These are phyloP conservation scores for Capniomyces stellatus DNA, from an alignment of 371 early-diverging fungal species.

Conservation along the genomic window DNA sequence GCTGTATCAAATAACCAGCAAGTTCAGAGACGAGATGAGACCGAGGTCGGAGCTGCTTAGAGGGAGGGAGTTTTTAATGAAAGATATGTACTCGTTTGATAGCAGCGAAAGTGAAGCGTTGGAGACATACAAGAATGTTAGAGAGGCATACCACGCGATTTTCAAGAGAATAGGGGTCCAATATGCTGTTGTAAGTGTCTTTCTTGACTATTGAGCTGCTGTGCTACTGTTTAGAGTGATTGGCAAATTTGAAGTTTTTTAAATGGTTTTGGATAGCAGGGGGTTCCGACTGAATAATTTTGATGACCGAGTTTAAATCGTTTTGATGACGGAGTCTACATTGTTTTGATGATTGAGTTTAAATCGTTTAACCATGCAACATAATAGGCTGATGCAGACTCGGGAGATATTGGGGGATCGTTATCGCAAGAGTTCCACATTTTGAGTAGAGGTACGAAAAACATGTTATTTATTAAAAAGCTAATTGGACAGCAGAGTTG, in stretches of 20 bases:
- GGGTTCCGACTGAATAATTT: too few species aligned
- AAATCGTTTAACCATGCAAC: too few species aligned
- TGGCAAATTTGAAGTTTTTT: too few species aligned
- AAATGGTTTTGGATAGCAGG: too few species aligned
- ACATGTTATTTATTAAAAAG: too few species aligned
- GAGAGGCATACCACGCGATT: conserved; percentile 49
- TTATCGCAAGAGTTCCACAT: conserved; percentile 80
- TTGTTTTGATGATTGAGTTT: too few species aligned
- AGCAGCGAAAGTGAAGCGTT: conserved; percentile 40
- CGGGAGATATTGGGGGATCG: conserved; percentile 78
- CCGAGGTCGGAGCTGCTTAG: conserved; percentile 68
- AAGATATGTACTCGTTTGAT: conserved; percentile 85
- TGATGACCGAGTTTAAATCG: too few species aligned
- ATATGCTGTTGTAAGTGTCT: conserved; percentile 33
- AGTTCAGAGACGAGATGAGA: conserved; percentile 70
- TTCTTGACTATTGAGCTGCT: too few species aligned
- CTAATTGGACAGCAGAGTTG: too few species aligned
- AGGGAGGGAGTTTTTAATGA: conserved; percentile 86
- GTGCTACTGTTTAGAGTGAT: too few species aligned
- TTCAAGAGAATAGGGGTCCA: conserved; percentile 55
- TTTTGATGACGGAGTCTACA: too few species aligned
- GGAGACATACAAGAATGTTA: conserved; percentile 48
- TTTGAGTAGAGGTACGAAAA: conserved; percentile 20
- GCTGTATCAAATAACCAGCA: conserved; percentile 73
- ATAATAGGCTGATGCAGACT: conserved; percentile 77